Base-by-base conservation (phyloP, 2,329 filamentous ascomycete species). In the Atkinsonella hypoxylon region DNA sequence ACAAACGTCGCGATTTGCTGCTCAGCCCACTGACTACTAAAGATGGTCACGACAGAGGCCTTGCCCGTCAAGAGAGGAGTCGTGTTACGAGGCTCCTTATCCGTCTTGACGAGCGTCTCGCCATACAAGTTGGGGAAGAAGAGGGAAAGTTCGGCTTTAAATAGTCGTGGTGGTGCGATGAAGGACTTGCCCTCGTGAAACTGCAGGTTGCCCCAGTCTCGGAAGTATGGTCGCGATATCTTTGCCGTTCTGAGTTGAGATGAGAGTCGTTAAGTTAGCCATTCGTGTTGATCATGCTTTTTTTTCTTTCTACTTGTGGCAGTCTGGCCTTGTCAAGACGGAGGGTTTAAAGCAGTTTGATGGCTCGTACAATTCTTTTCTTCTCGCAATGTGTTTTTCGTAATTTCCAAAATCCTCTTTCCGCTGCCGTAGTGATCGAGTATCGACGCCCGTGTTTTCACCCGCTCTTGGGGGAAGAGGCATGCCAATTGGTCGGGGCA, bases 61-160 rank as follows among this genome's bases (percentile, higher is more conserved):
- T 81, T 86, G 52, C 87, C 87, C 45, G 75, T 70, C 51, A 97
- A 75, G 3, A 84, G 67, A 0, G 82, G 76, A 8, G 90, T 96
- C 1, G 90, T 95, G 68, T 95, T 81, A 51, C 67, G 70, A 42
- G 73, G 65, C 45, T 70, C 58, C 53, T 64, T 64, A 69, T 71
- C 61, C 47, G 70, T 70, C 57, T 79, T 81, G 50, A 78, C 70
- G 31, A 96, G 75, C 2, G 89, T 96, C 58, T 79, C 74, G 44
- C 93, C 93, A 64, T 78, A 79, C 52, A 98, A 74, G 69, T 98
- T 98, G 44, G 93, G 93, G 70, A 98, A 96, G 74, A 86, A 97
- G 56, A 96, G 78, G 5, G 91, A 85, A 48, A 82, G 77, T 39
- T 94, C 87, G 56, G 77, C 77, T 61, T 83, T 85, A 76, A 97